Base-by-base conservation (phyloP, 257 asterid species). In the Nicotiana tabacum region DNA sequence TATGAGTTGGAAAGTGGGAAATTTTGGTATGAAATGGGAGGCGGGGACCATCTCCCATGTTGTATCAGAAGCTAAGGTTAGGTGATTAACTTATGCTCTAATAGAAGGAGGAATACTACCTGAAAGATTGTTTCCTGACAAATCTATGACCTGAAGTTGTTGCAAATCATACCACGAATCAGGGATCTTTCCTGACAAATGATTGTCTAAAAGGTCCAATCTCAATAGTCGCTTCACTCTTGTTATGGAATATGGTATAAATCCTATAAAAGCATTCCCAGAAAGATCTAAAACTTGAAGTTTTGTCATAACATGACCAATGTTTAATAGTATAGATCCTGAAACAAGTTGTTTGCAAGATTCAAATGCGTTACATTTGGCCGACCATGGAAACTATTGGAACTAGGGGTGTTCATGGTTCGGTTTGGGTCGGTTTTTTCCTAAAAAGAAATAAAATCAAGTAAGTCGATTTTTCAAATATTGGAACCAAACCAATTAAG, bases 81-180 rank as follows among this genome's bases (percentile, higher is more conserved):
- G 27, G 27, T 24, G 27, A 24, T 24, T 24, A 24, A 24, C 27
- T 24, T 24, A 24, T 24, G 27, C 27, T 24, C 27, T 24, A 24
- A 61, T 18, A 46, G 78, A 80, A 33, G 61, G 35, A 12, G 84
- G 84, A 65, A 84, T 57, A 24, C 6, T 11, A 12, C 84, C 83
- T 6, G 77, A 51, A 27, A 76, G 67, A 76, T 55, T 76, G 46
- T 85, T 85, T 66, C 33, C 60, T 18, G 88, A 74, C 7, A 87
- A 69, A 35, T 84, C 85, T 29, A 87, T 15, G 35, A 65, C 27
- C 5, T 66, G 46, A 32, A 87, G 68, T 21, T 60, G 13, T 16
- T 57, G 84, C 11, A 67, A 65, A 35, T 58, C 35, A 11, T 12
- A 57, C 88, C 82, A 77, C 7, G 30, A 32, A 2, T 48, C 66